Conservation (phyloP, 257 asterid genomes). For the Gentiana macrophylla region DNA sequence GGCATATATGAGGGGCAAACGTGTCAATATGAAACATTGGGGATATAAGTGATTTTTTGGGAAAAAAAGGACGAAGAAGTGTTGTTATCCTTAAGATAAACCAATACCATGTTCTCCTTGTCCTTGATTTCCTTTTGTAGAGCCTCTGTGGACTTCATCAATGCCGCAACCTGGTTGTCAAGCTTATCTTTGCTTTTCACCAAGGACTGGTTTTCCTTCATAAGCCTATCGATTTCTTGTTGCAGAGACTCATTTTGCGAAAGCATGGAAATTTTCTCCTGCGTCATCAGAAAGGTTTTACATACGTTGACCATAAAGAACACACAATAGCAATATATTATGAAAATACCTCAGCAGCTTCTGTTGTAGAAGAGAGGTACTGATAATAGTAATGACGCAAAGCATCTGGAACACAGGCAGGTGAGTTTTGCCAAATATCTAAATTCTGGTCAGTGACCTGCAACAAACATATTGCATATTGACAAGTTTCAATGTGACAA, state of each 20-base stretch:
- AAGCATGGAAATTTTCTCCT: conserved; percentile 88
- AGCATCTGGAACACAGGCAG: conserved; percentile 86
- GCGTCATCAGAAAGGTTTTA: conserved; percentile 11
- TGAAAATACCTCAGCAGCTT: conserved; percentile 78
- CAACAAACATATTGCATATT: conserved; percentile 13
- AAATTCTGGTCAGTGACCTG: conserved; percentile 89
- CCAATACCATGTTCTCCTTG: conserved; percentile 54
- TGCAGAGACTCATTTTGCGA: conserved; percentile 52
- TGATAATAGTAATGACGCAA: conserved; percentile 91
- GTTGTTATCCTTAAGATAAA: background rate
- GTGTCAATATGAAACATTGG: too few species aligned
- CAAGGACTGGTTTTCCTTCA: conserved; percentile 45
- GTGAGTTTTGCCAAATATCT: conserved; percentile 73
- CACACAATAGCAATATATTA: background rate
- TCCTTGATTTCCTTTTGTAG: conserved; percentile 89
- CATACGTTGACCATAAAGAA: too few species aligned
- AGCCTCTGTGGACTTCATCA: conserved; percentile 71
- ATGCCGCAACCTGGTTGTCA: conserved; percentile 49
- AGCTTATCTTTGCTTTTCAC: conserved; percentile 57
- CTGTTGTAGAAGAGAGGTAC: conserved; percentile 74
- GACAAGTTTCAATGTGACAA: background rate
- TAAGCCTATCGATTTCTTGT: conserved; percentile 71
- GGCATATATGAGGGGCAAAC: too few species aligned
- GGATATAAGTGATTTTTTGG: too few species aligned
- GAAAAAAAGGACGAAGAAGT: too few species aligned